Base-by-base conservation (phyloP, 805 yeast species). In the Ogataea pini region DNA sequence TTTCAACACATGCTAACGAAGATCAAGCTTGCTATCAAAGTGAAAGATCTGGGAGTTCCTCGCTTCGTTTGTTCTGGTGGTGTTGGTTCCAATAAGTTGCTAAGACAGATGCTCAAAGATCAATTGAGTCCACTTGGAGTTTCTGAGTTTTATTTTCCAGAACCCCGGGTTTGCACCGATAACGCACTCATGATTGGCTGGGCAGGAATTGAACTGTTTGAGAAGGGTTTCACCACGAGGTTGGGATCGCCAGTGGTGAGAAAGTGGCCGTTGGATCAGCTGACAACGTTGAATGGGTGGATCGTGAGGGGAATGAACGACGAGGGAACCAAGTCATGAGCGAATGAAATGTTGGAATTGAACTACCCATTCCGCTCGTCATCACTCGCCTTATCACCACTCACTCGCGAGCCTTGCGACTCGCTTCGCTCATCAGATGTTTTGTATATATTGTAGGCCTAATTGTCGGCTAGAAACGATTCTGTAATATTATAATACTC, bases 111-210 rank as follows among this genome's bases (percentile, higher is more conserved):
- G 68, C 63, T 86, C 5, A 57, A 62, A 41, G 55, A 60, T 1
- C 71, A 73, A 36, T 41, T 67, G 18, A 24, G 39, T 3, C 64
- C 81, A n/a, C 44, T 65, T 3, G 60, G 60, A 2, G 47, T 55
- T 2, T 47, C 65, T n/a, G 56, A 62, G 1, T 79, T 83, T 39
- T 79, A 79, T 54, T 89, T 82, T 58, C 96, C 97, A 0, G 82
- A 79, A 17, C 71, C 82, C 2, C 67, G 75, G 1, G 70, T 90
- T 50, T 94, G 99, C 62, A 89, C 97, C 0, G 99, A 94, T 61
- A 94, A 94, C 65, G 96, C 97, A 0, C 80, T 89, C 2, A 94
- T 94, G 99, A 94, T 94, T 44, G 99, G 97, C 1, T 89, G 95
- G 83, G 96, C 98, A 0, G 99, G 97, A 0, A 88, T 92, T 7